Percentiles rank a stretch among this genome's conserved stretches.
These are phyloP conservation scores for Saccharomyces uvarum DNA, from an alignment of 1,139 yeast species.

Conservation along the genomic window DNA sequence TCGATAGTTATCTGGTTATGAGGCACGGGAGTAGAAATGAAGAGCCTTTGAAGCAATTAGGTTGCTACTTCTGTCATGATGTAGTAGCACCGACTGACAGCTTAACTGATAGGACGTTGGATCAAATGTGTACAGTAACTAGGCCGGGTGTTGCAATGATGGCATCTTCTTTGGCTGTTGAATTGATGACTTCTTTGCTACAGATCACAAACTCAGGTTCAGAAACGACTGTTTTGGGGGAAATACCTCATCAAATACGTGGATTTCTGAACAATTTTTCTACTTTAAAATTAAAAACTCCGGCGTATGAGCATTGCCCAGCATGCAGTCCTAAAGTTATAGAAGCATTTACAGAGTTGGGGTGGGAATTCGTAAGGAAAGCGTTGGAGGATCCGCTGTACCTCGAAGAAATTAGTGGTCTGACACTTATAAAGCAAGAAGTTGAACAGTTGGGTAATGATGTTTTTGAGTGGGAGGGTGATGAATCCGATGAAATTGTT, in stretches of 20 bases:
- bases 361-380: constrained; percentile 72
- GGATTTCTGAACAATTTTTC: constrained; percentile 69
- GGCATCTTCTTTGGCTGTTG: constrained; percentile 85
- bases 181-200: constrained; percentile 62
- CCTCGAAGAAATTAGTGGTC: constrained; percentile 72
- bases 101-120: constrained; percentile 74
- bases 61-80: constrained; percentile 94
- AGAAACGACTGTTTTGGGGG: constrained; percentile 47
- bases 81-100: constrained; percentile 91
- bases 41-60: constrained; percentile 40
- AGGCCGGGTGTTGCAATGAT: constrained; percentile 89
- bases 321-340: constrained; percentile 69
- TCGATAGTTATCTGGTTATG: constrained; percentile 87
- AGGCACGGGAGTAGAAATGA: constrained; percentile 59
- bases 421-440: constrained; percentile 59
- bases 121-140: constrained; percentile 97
- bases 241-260: constrained; percentile 79
- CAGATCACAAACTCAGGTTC: constrained; percentile 58
- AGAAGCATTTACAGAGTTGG: constrained; percentile 41
- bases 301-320: constrained; percentile 69
- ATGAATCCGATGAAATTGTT: constrained; percentile 20
- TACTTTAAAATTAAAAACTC: constrained; percentile 57
- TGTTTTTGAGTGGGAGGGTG: constrained; percentile 41
- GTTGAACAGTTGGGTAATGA: constrained; percentile 56
- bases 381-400: constrained; percentile 61